Conservation (phyloP, 805 yeast species). For the Tetrapisispora nanseiensis region DNA sequence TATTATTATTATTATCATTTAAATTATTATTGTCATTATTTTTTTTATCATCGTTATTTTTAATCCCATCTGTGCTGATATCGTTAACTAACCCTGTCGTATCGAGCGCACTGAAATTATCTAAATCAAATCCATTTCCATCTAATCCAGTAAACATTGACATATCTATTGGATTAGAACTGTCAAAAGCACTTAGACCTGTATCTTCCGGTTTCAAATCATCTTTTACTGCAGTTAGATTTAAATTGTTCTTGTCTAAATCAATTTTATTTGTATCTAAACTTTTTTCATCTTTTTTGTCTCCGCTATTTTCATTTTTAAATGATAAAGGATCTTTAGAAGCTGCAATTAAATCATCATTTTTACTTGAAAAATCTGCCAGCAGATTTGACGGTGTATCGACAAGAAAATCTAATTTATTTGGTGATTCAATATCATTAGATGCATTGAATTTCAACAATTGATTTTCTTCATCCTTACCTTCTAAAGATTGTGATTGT, state of each 20-base stretch:
- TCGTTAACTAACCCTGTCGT: conserved; percentile 10
- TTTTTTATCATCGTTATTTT: neutral
- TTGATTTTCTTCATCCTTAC: conserved; percentile 6
- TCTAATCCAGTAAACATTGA: conserved; percentile 28
- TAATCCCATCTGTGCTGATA: conserved; percentile 4
- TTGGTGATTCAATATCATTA: conserved; percentile 6
- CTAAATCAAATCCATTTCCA: conserved; percentile 22
- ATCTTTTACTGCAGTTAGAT: neutral
- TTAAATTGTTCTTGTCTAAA: neutral
- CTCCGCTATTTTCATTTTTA: neutral
- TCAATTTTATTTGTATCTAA: neutral
- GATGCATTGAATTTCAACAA: neutral
- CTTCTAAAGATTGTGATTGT: conserved; percentile 6
- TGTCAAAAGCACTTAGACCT: conserved; percentile 6
- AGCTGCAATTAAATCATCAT: neutral
- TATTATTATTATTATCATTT: too few relatives aligned
- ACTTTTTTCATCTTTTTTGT: neutral
- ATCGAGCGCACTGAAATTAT: conserved; percentile 8
- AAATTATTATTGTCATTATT: neutral
- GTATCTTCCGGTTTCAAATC: neutral
- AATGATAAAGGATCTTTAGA: neutral
- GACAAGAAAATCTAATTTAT: conserved; percentile 9
- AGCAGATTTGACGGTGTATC: conserved; percentile 10
- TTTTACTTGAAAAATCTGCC: conserved; percentile 4
- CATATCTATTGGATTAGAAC: conserved; percentile 23